These are phyloP conservation scores for Xylaria sp. DNA, from an alignment of 2,329 filamentous ascomycete genomes.

Conservation along the genomic window DNA sequence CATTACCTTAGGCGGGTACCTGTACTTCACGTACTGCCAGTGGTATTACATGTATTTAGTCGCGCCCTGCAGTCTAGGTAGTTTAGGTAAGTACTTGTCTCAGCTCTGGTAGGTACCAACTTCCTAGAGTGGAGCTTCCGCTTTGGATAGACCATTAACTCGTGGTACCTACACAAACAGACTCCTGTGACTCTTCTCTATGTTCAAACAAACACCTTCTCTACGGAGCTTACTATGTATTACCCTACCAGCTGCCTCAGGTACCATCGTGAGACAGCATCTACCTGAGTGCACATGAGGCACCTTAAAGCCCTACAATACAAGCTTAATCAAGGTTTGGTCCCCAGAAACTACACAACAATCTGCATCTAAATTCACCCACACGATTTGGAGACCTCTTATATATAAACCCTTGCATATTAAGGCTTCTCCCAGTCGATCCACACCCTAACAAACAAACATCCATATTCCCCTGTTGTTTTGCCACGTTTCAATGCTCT, in stretches of 20 bases:
- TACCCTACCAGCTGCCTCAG: not conserved
- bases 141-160: not conserved
- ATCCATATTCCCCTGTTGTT: constrained; percentile 12
- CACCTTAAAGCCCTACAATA: not conserved
- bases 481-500: constrained; percentile 23
- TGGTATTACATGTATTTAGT: too few species aligned
- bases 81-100: not conserved
- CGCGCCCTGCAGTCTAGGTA: too few species aligned
- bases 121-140: not conserved
- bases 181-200: not conserved
- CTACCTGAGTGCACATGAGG: not conserved
- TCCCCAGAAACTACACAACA: not conserved
- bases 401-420: constrained; percentile 9
- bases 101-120: not conserved
- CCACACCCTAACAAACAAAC: constrained; percentile 10
- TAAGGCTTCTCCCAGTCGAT: constrained; percentile 10
- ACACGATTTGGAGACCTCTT: constrained; percentile 6
- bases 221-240: not conserved
- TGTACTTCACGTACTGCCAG: too few species aligned
- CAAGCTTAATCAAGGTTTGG: not conserved
- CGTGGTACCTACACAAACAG: too few species aligned
- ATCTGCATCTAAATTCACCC: constrained; percentile 2
- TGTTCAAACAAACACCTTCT: not conserved
- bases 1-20: too few species aligned
- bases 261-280: not conserved